Evolutionary conservation across 164 flowering plant genomes (phyloP).

Genomic region (Akebia trifoliata): DNA sequence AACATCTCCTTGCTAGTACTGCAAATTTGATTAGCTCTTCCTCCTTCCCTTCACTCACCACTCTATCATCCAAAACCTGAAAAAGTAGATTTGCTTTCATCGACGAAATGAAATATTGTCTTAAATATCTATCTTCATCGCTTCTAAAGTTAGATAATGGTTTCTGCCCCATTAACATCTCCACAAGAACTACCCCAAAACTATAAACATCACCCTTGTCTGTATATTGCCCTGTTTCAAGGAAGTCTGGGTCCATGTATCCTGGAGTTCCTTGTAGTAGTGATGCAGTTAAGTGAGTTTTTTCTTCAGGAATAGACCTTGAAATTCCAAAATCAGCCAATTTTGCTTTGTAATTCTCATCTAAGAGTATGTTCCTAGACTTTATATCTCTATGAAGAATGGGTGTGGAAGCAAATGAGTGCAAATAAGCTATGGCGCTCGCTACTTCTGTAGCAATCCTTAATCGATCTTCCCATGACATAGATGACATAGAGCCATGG

Average conservation of each 20-base stretch:
- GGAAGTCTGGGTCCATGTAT: background rate
- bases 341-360: background rate
- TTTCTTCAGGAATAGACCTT: background rate
- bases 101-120: background rate
- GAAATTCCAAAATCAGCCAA: background rate
- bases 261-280: background rate
- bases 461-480: constrained; percentile 18
- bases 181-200: background rate
- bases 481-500: constrained; percentile 8
- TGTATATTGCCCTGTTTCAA: background rate
- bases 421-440: background rate
- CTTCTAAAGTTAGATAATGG: background rate
- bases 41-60: too few relatives aligned
- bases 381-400: background rate
- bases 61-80: too few relatives aligned
- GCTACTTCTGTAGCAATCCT: constrained; percentile 14
- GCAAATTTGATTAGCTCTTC: too few relatives aligned
- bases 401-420: background rate
- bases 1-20: too few relatives aligned
- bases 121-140: background rate
- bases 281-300: background rate
- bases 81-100: background rate
- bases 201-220: background rate
- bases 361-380: background rate
- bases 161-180: background rate